Base-by-base conservation (phyloP, 164 flowering plant genomes). In the Berberis vulgaris region DNA sequence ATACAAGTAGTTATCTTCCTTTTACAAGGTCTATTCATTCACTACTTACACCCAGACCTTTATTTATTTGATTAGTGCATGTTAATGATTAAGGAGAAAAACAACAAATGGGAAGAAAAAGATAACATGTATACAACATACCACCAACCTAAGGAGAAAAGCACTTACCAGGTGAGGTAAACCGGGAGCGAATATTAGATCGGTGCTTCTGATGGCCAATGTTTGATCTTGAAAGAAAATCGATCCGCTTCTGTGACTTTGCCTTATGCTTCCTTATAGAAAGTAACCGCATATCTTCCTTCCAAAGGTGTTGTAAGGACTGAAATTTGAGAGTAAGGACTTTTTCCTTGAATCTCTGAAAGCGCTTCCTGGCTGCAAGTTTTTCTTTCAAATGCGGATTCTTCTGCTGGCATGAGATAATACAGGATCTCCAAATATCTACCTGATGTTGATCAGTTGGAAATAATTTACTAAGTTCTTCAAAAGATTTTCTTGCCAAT, bases 281-380 rank as follows among this genome's bases (percentile, higher is more conserved):
- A 69, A 81, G 85, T 66, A 82, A 58, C 0, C 81, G 84, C 83
- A 81, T 40, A 65, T 88, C 95, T 63, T 89, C 94, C 74, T 82
- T 88, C 97, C 98, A 95, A 43, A 83, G 57, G 63, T 86, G 83
- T 57, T 76, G 89, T 63, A 81, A 74, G 8, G 83, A 82, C 77
- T 82, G 82, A 75, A 74, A 92, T 71, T 91, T 92, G 9, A 95
- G 80, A 43, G 83, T 55, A 43, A 92, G 69, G 12, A 78, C 86
- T 65, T 75, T 81, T 75, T 91, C 97, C 81, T 86, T 89, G 62
- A 88, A 88, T 64, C 68, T 82, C 59, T 77, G 69, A 65, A 66
- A 72, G 45, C 68, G 74, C 74, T 82, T 82, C 65, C 80, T 79
- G 70, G 2, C 65, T 1, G 66, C 70, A 69, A 89, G 74, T 65